Conservation (phyloP, 148 eudicot species). For the Chenopodium berlandieri region DNA sequence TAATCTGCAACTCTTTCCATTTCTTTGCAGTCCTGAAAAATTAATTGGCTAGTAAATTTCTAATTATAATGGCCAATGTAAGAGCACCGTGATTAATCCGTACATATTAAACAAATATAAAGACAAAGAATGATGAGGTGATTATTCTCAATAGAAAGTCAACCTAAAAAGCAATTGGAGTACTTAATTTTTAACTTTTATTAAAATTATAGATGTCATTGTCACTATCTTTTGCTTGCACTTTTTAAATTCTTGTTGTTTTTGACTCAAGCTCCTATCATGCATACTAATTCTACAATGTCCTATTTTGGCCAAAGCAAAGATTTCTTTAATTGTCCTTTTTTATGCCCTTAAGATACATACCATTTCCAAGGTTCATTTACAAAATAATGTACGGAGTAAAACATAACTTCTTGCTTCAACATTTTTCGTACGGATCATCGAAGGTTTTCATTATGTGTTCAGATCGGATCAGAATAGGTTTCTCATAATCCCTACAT, state of each 20-base stretch:
- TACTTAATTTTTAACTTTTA: background rate
- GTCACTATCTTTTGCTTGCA: constrained; percentile 30
- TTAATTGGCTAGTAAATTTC: background rate
- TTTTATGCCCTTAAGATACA: background rate
- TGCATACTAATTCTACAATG: constrained; percentile 5
- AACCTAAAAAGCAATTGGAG: constrained; percentile 5
- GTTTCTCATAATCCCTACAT: too few species aligned
- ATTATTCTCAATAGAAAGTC: constrained; percentile 17
- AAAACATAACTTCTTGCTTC: too few species aligned
- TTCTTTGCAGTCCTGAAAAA: constrained; percentile 58
- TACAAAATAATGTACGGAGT: too few species aligned
- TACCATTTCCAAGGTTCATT: too few species aligned
- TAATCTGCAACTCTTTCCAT: constrained; percentile 87
- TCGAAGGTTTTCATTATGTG: too few species aligned
- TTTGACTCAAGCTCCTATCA: constrained; percentile 8
- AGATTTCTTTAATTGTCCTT: background rate
- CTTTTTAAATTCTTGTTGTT: constrained; percentile 6
- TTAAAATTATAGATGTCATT: constrained; percentile 1
- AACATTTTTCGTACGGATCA: too few species aligned
- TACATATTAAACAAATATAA: background rate
- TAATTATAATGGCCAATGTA: background rate
- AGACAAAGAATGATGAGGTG: constrained; percentile 13
- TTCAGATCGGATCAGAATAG: too few species aligned
- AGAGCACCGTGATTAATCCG: background rate
- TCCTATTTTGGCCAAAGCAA: background rate